Conservation (phyloP, 768 basidiomycete species). For the Kwoniella newhampshirensis region DNA sequence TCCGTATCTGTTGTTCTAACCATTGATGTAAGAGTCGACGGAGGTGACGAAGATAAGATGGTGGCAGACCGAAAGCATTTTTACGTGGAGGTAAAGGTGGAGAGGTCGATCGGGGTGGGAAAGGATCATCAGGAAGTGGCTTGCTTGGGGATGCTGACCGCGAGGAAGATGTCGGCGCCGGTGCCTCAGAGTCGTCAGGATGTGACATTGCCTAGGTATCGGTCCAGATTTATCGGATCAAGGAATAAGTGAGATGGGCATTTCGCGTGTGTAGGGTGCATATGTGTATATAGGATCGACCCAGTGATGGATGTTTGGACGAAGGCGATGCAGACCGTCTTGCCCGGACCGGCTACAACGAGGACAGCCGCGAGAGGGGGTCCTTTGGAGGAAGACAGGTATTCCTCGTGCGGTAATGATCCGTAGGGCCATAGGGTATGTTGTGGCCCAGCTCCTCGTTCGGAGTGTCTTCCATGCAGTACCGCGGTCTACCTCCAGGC, state of each 20-base stretch:
- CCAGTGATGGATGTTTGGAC: background rate
- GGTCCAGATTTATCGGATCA: background rate
- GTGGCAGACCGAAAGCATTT: slow-evolving; percentile 35
- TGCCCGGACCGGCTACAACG: too few relatives aligned
- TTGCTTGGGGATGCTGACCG: background rate
- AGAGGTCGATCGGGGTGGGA: slow-evolving; percentile 19
- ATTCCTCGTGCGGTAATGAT: too few relatives aligned
- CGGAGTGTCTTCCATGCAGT: too few relatives aligned
- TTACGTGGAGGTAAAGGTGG: slow-evolving; percentile 40
- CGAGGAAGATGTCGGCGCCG: background rate
- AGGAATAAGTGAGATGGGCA: background rate
- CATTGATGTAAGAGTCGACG: slow-evolving; percentile 36
- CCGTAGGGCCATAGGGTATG: too few relatives aligned
- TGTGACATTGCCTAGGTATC: background rate
- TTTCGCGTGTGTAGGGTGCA: background rate
- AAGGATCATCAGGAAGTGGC: background rate
- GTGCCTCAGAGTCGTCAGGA: background rate
- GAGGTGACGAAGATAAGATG: slow-evolving; percentile 35
- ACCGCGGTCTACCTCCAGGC: too few relatives aligned
- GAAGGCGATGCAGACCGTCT: background rate
- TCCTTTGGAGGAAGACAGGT: too few relatives aligned
- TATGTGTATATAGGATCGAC: background rate
- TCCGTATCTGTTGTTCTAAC: slow-evolving; percentile 31
- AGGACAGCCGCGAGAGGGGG: too few relatives aligned
- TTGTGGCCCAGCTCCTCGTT: too few relatives aligned